Evolutionary conservation across 2,329 filamentous ascomycete genomes (phyloP).

Genomic region (Alternaria conjuncta): DNA sequence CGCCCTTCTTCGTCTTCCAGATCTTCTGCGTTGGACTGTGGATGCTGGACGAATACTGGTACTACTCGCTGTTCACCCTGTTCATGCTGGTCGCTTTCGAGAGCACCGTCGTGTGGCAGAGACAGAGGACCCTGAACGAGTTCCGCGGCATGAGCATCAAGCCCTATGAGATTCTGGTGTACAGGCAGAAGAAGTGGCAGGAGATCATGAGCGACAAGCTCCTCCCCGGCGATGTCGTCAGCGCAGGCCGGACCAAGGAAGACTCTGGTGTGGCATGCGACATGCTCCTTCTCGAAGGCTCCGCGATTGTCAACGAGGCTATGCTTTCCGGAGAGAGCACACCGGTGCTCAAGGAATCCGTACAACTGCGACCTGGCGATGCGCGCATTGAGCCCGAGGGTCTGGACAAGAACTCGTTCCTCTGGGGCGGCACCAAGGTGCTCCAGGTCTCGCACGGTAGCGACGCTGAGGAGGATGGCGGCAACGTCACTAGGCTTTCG

Average conservation of each 20-base stretch:
- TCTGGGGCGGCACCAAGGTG: constrained; percentile 97
- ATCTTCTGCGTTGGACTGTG: constrained; percentile 97
- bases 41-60: constrained; percentile 99
- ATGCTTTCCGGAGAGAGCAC: constrained; percentile 99
- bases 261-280: constrained; percentile 97
- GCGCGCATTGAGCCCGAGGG: constrained; percentile 84
- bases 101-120: constrained; percentile 98
- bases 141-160: constrained; percentile 99
- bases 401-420: constrained; percentile 93
- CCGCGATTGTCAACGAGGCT: constrained; percentile 97
- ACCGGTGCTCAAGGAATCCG: constrained; percentile 92
- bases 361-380: constrained; percentile 86
- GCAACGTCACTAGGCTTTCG: constrained; percentile 67
- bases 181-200: constrained; percentile 84
- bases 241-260: constrained; percentile 91
- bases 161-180: constrained; percentile 93
- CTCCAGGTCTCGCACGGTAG: constrained; percentile 92
- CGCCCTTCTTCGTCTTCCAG: constrained; percentile 99
- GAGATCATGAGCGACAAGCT: constrained; percentile 90
- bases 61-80: constrained; percentile 98
- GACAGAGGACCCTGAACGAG: constrained; percentile 92
- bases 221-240: constrained; percentile 90
- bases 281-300: constrained; percentile 93
- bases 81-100: constrained; percentile 99
- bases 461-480: constrained; percentile 69